Evolutionary conservation across 2,329 filamentous ascomycete species (phyloP), one percentile per base, ranked within the genome.

Genomic region (Xylariomycetidae sp.): DNA sequence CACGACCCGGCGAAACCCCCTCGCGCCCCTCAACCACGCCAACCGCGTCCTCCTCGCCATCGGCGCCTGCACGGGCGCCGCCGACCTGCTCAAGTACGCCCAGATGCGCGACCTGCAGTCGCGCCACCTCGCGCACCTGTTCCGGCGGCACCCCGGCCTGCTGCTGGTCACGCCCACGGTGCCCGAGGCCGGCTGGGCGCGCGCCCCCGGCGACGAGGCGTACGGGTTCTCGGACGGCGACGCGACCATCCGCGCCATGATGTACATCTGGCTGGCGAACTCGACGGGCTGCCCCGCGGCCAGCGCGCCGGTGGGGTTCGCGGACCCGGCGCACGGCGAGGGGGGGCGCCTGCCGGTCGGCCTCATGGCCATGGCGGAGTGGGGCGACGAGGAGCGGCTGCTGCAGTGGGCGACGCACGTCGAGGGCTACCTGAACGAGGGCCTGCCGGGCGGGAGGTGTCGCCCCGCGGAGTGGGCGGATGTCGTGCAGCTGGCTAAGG

Each of bases 231-330:
- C 72, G 23, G 82, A 95, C 56, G 80, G 72, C 0, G 87, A 92
- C 54, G 67, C 63, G 40, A 79, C 76, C 12, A 64, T 94, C n/a
- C 67, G 74, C 17, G 85, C 76, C 52, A 94, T 95, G 86, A 76
- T 82, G 57, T 95, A 86, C 59, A 79, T 85, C 12, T 94, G 84
- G 74, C 60, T 94, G 22, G 83, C 88, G 6, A 95, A 95, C 59
- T 80, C 87, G 47, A 76, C 71, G 0, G 89, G 89, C 0, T 79
- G 80, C 30, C 89, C 89, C 1, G 78, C 85, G 1, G 73, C 93
- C 10, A 78, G 68, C 28, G 78, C 77, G 22, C 87, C 89, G 0
- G 78, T 85, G 9, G 88, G 85, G 1, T 94, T 88, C 59, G 71
- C 67, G 4, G 63, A 75, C 17, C 67, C 72, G 0, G 59, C 62